Conservation (phyloP, 176 grass and related monocot species). For the Phragmites australis region DNA sequence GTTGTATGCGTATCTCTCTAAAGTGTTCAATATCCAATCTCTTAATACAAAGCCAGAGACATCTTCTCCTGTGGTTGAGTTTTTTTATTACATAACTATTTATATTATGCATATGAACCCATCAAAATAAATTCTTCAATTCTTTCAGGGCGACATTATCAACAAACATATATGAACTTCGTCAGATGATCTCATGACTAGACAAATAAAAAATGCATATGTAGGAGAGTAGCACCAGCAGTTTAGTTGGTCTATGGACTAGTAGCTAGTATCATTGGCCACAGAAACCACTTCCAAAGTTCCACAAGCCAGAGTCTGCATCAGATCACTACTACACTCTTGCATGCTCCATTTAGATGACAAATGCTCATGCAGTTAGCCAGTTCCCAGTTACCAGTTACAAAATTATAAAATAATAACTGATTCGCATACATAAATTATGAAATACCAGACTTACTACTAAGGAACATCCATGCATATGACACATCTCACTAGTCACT, state of each 20-base stretch:
- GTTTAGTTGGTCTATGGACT: neutral
- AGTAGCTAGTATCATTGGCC: neutral
- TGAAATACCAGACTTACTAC: neutral
- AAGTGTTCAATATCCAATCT: no score
- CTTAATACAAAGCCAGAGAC: no score
- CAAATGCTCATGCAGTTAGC: neutral
- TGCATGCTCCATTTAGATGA: neutral
- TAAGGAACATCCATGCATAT: neutral
- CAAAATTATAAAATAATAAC: neutral
- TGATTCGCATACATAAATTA: slow-evolving; percentile 4
- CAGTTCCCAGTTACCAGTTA: no score
- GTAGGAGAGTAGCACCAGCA: neutral
- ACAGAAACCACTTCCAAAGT: neutral
- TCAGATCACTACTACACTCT: neutral
- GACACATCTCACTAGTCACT: neutral
- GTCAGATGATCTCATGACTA: slow-evolving; percentile 11
- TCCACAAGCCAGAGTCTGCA: neutral
- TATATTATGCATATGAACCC: neutral
- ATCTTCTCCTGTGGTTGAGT: no score
- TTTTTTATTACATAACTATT: neutral
- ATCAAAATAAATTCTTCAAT: neutral
- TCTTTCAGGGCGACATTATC: neutral
- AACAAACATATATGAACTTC: neutral
- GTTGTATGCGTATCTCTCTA: no score
- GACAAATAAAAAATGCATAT: neutral